Evolutionary conservation across 805 yeast genomes (phyloP), one percentile per base, ranked within the genome.

Genomic region (Candida boidinii): DNA sequence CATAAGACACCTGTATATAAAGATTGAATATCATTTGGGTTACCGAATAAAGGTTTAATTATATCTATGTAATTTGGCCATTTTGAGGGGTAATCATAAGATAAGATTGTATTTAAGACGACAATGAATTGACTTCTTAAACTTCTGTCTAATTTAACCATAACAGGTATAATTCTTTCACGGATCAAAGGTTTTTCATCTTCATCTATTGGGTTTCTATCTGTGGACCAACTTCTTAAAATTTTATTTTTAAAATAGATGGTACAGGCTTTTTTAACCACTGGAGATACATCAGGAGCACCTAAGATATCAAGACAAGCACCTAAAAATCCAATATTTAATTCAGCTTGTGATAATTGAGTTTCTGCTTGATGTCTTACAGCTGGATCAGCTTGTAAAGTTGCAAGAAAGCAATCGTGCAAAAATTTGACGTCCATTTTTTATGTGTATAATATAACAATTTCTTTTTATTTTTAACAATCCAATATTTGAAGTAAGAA

Each of bases 231-330:
- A 39, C 70, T 66, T 30, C 72, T 68, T 10, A 68, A 56, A 13
- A 87, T 66, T 35, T 76, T 66, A 55, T 90, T 92, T 52, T 90
- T 90, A 59, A 90, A 76, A 55, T 77, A 88, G 17, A 90, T 79
- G 1, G 94, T 92, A 18, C 95, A 83, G 7, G 95, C 86, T 36
- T 76, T 68, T 45, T 79, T 74, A 31, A 84, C 70, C 19, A 67
- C 70, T 1, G 67, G 64, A 14, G 73, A 62, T 9, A 72, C 75
- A 13, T 68, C 72, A 6, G 58, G 57, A 15, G 73, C 70, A 13
- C 69, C 52, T 14, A 86, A 66, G 32, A 87, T 79, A 49, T 84
- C 90, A 29, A 90, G 60, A 54, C 95, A 83, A 2, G 90, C 88
- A 5, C 81, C 81, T 25, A 85, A 59, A 49, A 88, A 88, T 5